phyloP scores from a whole-genome alignment of 2,329 filamentous ascomycete species.

The Ophiostoma piceae region DNA sequence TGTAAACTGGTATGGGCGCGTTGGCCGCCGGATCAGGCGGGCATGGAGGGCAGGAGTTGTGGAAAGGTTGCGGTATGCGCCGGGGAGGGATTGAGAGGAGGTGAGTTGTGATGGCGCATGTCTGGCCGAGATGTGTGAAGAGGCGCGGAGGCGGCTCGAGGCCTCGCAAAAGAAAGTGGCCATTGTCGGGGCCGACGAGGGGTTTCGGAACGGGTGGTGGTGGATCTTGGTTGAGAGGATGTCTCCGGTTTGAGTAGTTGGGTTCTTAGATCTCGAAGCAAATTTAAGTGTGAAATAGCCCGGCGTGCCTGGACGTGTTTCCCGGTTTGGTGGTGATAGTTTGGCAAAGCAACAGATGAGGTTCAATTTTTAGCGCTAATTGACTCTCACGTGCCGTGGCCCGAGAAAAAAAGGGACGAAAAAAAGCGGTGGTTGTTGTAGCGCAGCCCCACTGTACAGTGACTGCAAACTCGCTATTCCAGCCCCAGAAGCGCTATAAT shows the following conservation, averaged over 20 bases:
- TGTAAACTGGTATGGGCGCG: constrained; percentile 93
- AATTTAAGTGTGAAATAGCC: background rate
- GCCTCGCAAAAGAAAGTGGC: constrained; percentile 14
- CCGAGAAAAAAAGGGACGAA: constrained; percentile 7
- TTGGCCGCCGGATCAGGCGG: constrained; percentile 79
- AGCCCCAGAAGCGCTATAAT: background rate
- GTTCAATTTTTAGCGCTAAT: constrained; percentile 16
- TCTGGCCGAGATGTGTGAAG: constrained; percentile 7
- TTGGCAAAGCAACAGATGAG: background rate
- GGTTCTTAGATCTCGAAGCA: background rate
- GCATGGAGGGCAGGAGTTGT: constrained; percentile 59
- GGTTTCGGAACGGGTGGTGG: background rate
- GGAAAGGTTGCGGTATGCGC: constrained; percentile 21
- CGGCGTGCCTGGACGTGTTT: background rate
- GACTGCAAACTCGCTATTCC: background rate
- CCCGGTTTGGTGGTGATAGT: constrained; percentile 4
- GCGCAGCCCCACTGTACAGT: background rate
- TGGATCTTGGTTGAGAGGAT: background rate
- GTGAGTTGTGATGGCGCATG: constrained; percentile 9
- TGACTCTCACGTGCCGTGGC: constrained; percentile 3
- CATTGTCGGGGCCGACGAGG: constrained; percentile 6
- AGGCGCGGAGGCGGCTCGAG: constrained; percentile 14
- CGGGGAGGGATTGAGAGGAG: background rate
- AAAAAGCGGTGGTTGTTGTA: no score
- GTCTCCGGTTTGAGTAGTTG: background rate